Percentiles rank a stretch among this genome's conserved stretches.
These are phyloP conservation scores for Beta macrorhiza DNA, from an alignment of 179 eudicot species.

Conservation along the genomic window DNA sequence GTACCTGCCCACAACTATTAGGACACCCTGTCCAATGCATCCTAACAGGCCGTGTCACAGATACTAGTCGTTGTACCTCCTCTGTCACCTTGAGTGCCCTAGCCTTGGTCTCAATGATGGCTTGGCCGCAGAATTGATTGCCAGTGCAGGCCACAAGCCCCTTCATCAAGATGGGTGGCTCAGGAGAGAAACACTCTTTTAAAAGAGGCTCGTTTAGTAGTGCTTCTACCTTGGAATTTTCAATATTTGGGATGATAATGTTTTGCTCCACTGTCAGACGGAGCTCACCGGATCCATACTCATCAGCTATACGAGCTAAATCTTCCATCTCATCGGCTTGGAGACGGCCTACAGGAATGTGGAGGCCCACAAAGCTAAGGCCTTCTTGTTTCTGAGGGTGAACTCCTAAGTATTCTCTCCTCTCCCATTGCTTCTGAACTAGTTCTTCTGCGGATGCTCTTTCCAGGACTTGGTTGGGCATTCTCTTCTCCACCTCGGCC, in stretches of 20 bases:
- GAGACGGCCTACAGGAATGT: constrained; percentile 87
- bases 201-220: constrained; percentile 77
- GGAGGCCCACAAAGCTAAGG: constrained; percentile 79
- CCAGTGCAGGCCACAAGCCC: constrained; percentile 92
- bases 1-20: constrained; percentile 82
- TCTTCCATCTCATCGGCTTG: constrained; percentile 96
- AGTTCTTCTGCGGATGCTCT: constrained; percentile 75
- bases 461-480: constrained; percentile 69
- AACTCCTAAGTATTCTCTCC: constrained; percentile 83
- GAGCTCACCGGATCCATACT: constrained; percentile 87
- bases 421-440: constrained; percentile 69
- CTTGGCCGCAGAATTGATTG: constrained; percentile 90
- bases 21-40: constrained; percentile 99
- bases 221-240: constrained; percentile 60
- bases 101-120: constrained; percentile 87
- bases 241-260: constrained; percentile 80
- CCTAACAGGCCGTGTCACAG: constrained; percentile 60
- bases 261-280: constrained; percentile 94
- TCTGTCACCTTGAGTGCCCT: constrained; percentile 76
- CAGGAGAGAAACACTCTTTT: constrained; percentile 59
- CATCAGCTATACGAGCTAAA: constrained; percentile 80
- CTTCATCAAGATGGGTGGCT: constrained; percentile 75
- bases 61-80: constrained; percentile 69
- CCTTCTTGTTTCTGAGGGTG: constrained; percentile 93
- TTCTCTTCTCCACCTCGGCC: constrained; percentile 85